Conservation (phyloP, 139 green algal genomes). For the Coccomyxa sp. region DNA sequence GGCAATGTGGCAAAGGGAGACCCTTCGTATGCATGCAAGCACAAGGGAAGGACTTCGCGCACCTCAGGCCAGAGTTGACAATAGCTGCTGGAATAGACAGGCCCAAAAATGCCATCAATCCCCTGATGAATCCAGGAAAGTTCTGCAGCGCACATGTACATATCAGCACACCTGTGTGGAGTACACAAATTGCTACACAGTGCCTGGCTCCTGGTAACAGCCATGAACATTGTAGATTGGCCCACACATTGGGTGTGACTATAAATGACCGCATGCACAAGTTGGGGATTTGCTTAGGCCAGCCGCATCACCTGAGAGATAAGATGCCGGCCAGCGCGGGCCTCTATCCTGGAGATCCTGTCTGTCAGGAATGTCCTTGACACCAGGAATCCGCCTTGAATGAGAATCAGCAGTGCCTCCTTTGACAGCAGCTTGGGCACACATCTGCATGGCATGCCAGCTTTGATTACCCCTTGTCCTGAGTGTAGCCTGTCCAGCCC, state of each 20-base stretch:
- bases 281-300: constrained; percentile 14
- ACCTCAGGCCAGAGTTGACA: constrained; percentile 83
- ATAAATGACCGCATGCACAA: no score
- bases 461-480: no score
- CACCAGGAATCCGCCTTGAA: constrained; percentile 70
- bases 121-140: constrained; percentile 43
- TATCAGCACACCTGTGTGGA: neutral
- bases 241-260: no score
- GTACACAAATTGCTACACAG: neutral
- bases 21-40: no score
- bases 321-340: constrained; percentile 29
- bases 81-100: constrained; percentile 73
- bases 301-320: constrained; percentile 16
- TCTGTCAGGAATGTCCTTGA: constrained; percentile 82
- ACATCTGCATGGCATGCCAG: constrained; percentile 73
- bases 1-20: neutral
- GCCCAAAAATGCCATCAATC: constrained; percentile 54
- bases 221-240: no score
- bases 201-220: no score
- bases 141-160: constrained; percentile 24
- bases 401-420: constrained; percentile 69
- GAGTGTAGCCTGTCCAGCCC: neutral
- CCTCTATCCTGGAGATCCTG: constrained; percentile 70
- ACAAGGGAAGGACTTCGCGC: no score
- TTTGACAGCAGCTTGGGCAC: constrained; percentile 55